phyloP scores from a whole-genome alignment of 768 basidiomycete species.

The Amanita exitialis region DNA sequence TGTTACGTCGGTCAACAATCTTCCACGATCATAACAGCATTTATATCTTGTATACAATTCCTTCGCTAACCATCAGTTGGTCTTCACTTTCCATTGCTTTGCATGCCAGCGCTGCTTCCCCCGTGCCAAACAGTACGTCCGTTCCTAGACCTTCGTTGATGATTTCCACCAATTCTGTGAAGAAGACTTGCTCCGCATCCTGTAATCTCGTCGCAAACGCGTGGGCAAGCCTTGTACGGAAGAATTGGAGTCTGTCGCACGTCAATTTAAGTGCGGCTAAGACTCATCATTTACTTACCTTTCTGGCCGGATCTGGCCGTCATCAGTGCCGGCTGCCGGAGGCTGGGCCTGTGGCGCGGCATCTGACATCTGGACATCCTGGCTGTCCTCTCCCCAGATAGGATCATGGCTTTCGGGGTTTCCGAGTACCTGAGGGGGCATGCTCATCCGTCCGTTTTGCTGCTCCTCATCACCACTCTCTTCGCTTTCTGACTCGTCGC shows the following conservation, averaged over 20 bases:
- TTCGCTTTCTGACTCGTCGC: slow-evolving; percentile 43
- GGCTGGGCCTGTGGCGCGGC: slow-evolving; percentile 26
- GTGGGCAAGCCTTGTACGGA: slow-evolving; percentile 68
- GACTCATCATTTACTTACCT: slow-evolving; percentile 34
- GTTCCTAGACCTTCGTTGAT: slow-evolving; percentile 71
- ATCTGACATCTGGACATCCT: slow-evolving; percentile 50
- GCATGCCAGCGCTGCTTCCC: slow-evolving; percentile 69
- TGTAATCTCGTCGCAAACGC: slow-evolving; percentile 59
- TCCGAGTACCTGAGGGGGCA: slow-evolving; percentile 26
- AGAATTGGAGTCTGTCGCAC: slow-evolving; percentile 54
- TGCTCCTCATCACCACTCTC: slow-evolving; percentile 36
- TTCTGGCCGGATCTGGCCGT: slow-evolving; percentile 39
- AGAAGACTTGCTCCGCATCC: slow-evolving; percentile 68
- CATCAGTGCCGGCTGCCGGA: slow-evolving; percentile 24
- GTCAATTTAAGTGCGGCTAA: not conserved
- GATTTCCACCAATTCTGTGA: slow-evolving; percentile 56
- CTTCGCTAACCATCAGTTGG: slow-evolving; percentile 84
- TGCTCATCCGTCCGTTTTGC: slow-evolving; percentile 39
- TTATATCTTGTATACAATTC: slow-evolving; percentile 71
- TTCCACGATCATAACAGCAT: slow-evolving; percentile 20
- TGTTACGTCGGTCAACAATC: not conserved
- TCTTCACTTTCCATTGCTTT: slow-evolving; percentile 68
- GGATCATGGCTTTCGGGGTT: slow-evolving; percentile 36
- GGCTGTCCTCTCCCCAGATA: slow-evolving; percentile 59
- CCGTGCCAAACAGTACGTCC: slow-evolving; percentile 64